Conservation (phyloP, 148 eudicot species). For the Chenopodium suecicum region DNA sequence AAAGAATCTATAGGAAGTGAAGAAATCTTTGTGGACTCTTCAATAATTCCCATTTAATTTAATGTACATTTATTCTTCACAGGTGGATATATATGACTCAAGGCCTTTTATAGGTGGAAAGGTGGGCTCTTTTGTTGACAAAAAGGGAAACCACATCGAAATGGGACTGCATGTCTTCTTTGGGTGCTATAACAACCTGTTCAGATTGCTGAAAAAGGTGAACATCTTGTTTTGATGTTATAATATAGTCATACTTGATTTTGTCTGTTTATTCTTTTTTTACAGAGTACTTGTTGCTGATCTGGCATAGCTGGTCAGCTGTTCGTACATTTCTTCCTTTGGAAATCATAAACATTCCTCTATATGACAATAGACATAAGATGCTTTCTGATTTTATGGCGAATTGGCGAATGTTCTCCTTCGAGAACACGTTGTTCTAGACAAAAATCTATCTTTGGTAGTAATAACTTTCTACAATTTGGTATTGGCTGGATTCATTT, state of each 20-base stretch:
- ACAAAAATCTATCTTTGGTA: background rate
- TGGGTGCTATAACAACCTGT: slow-evolving; percentile 96
- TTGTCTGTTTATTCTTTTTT: background rate
- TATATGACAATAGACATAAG: too few species aligned
- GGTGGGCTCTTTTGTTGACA: slow-evolving; percentile 96
- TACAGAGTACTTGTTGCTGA: background rate
- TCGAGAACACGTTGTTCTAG: background rate
- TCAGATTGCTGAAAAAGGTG: slow-evolving; percentile 96
- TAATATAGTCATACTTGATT: background rate
- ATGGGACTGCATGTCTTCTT: slow-evolving; percentile 99
- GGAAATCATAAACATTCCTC: background rate
- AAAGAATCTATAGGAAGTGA: background rate
- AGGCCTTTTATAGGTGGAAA: slow-evolving; percentile 97
- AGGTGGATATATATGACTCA: slow-evolving; percentile 98
- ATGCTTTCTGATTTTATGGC: too few species aligned
- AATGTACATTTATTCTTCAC: slow-evolving; percentile 5
- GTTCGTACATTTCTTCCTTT: slow-evolving; percentile 7
- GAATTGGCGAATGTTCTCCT: background rate
- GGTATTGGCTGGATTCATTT: background rate
- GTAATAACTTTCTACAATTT: background rate
- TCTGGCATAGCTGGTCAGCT: background rate
- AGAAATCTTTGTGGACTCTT: background rate
- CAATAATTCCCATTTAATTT: background rate
- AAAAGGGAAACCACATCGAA: slow-evolving; percentile 88
- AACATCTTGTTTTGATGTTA: slow-evolving; percentile 15